Evolutionary conservation across 2,329 filamentous ascomycete species (phyloP), one percentile per base, ranked within the genome.

Genomic region (Phialocephala sp.): DNA sequence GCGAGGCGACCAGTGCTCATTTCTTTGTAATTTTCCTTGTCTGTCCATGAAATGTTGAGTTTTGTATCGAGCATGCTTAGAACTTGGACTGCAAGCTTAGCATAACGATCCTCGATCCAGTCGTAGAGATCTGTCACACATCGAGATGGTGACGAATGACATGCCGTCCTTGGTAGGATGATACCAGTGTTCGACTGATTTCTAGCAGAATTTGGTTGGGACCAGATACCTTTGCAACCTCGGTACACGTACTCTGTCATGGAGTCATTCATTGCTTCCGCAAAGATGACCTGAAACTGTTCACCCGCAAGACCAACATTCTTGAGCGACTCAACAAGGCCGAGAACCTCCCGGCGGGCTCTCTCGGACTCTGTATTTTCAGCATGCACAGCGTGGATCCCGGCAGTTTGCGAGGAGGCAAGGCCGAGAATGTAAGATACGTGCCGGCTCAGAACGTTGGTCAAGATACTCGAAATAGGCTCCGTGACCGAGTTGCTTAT

Each of bases 31-130:
- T 86, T 87, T 69, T 88, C 84, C 50, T 91, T 81, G 66, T 92
- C 84, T 18, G 79, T 77, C 77, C 84, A 83, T 6, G 82, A 80
- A 32, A 88, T 76, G 1, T 72, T 72, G 2, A 70, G 72, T 37
- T 75, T 77, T 11, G 63, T 66, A 27, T 74, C 67, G 12, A 74
- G 76, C 47, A 76, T 72, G 64, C 79, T 80, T 65, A 90, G 80
- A 9, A 91, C 85, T 72, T 90, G 83, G 56, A 88, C 83, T 15
- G 87, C 85, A 41, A 92, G 80, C 9, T 87, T 87, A 5, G 85
- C 83, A 72, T 91, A 91, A 55, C 84, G 81, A 64, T 90, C 84
- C 72, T 89, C 85, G 50, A 93, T 78, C 91, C 91, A 94, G 67
- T 85, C 78, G 60, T 82, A 82, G 39, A 94, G 81, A 47, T 86